Evolutionary conservation across 148 eudicot species (phyloP), one percentile per base, ranked within the genome.

Genomic region (Pharnaceum exiguum): DNA sequence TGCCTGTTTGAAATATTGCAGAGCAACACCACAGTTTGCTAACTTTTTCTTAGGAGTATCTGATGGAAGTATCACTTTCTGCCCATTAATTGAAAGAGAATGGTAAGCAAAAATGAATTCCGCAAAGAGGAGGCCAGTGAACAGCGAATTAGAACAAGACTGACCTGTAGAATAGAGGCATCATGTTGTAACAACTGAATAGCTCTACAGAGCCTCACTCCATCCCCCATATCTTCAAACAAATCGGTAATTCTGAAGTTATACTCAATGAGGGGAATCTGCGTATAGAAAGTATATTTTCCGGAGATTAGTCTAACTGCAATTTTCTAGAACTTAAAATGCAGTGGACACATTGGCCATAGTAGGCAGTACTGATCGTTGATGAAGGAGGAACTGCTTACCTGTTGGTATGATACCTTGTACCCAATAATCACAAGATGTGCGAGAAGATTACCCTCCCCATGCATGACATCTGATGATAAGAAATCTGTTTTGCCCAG

Each of bases 361-460:
- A 57, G 16, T 10, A 19, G 37, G 39, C 28, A 17, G 32, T 49
- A 31, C n/a, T n/a, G n/a, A n/a, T n/a, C n/a, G n/a, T 6, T 39
- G 46, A 36, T 25, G 29, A 32, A 32, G 17, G 10, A 53, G 2
- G 23, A 52, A 51, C 32, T 48, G 39, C 68, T 63, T 76, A 88
- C 99, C 83, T 93, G 98, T 66, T 77, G 81, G 69, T 83, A 79
- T 52, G 81, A 75, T 58, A 93, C 90, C 71, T 80, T 93, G 77
- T 83, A 93, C 36, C 99, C 99, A 39, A 93, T 65, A 73, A 85
- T 83, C 44, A 56, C 73, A 21, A 93, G 79, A 74, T 93, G 99
- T 51, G 99, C 86, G 52, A 93, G 74, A 69, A 93, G 84, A 66
- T 83, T 86, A 9, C 99, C 99, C 72, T 88, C 99, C 37, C 99